Percentiles rank a stretch among this genome's conserved stretches.
Conservation (phyloP, 306 rosid genomes). For the Corylus avellana region DNA sequence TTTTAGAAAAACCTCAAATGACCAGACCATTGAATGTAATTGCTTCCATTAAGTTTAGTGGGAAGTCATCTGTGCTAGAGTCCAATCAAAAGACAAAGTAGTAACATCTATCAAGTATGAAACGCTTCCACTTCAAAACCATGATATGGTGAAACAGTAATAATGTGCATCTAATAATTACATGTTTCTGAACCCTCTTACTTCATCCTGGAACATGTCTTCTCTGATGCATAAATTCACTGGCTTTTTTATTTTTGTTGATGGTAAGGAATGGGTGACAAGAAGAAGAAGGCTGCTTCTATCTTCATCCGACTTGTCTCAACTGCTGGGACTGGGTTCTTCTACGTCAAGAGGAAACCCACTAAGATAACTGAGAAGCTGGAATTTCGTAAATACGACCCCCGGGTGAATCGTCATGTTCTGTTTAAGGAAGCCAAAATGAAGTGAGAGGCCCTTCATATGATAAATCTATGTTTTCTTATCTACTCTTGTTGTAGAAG, state of each 20-base stretch:
- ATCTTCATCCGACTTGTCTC: conserved; percentile 79
- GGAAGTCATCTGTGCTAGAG: too few species aligned
- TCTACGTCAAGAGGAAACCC: conserved; percentile 93
- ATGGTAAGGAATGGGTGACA: conserved; percentile 71
- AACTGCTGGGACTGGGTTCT: conserved; percentile 94
- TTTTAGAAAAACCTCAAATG: too few species aligned
- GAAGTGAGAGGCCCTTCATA: conserved; percentile 51
- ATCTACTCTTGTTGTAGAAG: background rate
- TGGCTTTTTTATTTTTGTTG: background rate
- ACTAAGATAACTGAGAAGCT: conserved; percentile 79
- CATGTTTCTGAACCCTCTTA: background rate
- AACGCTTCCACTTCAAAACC: background rate
- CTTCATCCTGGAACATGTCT: background rate
- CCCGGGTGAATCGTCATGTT: conserved; percentile 88
- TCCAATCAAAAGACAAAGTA: too few species aligned
- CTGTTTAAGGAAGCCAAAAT: conserved; percentile 91
- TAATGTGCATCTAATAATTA: background rate
- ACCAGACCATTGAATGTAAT: too few species aligned
- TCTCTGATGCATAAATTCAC: background rate
- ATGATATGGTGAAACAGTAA: background rate
- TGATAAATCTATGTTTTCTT: background rate
- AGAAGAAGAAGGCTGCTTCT: conserved; percentile 91
- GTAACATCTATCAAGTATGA: background rate
- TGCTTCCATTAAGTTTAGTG: too few species aligned
- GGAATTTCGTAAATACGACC: conserved; percentile 84